Base-by-base conservation (phyloP, 306 rosid genomes). In the Cucurbita moschata region DNA sequence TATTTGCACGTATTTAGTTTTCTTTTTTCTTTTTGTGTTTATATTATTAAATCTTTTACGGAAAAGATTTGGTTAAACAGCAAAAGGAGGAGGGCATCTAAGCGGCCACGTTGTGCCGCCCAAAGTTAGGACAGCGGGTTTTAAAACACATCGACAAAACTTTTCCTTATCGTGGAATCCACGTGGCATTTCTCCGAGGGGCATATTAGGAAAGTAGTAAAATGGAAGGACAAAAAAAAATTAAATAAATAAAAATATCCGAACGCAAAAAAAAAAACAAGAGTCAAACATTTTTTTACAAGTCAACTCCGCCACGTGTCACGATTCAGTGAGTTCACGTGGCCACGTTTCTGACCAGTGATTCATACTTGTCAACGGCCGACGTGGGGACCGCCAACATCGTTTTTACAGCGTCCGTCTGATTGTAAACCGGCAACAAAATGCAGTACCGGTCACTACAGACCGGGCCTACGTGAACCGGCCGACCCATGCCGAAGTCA, bases 361-460 rank as follows among this genome's bases (percentile, higher is more conserved):
- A 75, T 44, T 82, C 80, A 78, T 87, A 93, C 55, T 72, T 85
- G 83, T 85, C 88, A 85, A 85, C 87, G 35, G 90, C 85, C 42
- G 71, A 71, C 38, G 76, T 73, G 56, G 98, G 97, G 78, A 93
- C 85, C n/a, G 98, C 98, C 77, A 93, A 84, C 85, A 81, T 78
- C 35, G 85, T 97, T 89, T 82, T 90, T 49, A 93, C 96, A 1
- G 87, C 82, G 3, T 80, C 88, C 66, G 71, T 77, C 73, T 86
- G 85, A 74, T 81, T 82, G 26, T 39, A 21, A n/a, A 87, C 92
- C 26, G 98, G 97, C 72, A 88, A 52, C 14, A 93, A 79, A 78
- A 90, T 61, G 77, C 98, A 93, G 85, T 88, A 90, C 81, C 90
- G 81, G 74, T 90, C 98, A n/a, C 87, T 76, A 49, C 90, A 87